Evolutionary conservation across 129 eudicot species (phyloP).

Genomic region (Flaveria bidentis): DNA sequence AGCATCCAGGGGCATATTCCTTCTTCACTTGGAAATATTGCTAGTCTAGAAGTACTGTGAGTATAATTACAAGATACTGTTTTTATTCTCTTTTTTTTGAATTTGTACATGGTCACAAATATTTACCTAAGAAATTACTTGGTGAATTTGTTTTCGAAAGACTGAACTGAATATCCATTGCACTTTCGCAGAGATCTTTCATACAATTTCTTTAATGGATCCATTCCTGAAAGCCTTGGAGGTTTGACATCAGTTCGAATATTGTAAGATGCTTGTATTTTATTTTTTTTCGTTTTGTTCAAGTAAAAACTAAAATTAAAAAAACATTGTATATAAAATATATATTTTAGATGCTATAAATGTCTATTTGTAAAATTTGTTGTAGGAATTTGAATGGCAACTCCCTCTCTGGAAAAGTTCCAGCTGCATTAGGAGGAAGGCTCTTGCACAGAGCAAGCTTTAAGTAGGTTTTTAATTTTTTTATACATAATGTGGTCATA

Average conservation of each 20-base stretch:
- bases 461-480: constrained; percentile 60
- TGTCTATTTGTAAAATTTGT: neutral
- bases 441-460: constrained; percentile 97
- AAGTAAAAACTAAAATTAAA: neutral
- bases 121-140: neutral
- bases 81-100: neutral
- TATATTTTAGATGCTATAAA: neutral
- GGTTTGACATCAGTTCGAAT: constrained; percentile 62
- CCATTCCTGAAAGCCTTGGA: constrained; percentile 95
- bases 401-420: constrained; percentile 87
- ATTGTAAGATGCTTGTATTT: constrained; percentile 54
- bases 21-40: constrained; percentile 66
- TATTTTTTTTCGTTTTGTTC: neutral
- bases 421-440: constrained; percentile 87
- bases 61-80: constrained; percentile 25
- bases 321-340: neutral
- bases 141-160: neutral
- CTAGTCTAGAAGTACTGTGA: constrained; percentile 71
- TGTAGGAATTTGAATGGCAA: constrained; percentile 86
- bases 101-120: neutral
- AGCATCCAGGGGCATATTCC: constrained; percentile 86
- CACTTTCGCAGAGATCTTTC: constrained; percentile 76
- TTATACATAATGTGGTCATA: neutral
- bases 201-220: constrained; percentile 76
- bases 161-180: constrained; percentile 15